phyloP scores from a whole-genome alignment of 257 asterid genomes.

The Verbascum thapsus region DNA sequence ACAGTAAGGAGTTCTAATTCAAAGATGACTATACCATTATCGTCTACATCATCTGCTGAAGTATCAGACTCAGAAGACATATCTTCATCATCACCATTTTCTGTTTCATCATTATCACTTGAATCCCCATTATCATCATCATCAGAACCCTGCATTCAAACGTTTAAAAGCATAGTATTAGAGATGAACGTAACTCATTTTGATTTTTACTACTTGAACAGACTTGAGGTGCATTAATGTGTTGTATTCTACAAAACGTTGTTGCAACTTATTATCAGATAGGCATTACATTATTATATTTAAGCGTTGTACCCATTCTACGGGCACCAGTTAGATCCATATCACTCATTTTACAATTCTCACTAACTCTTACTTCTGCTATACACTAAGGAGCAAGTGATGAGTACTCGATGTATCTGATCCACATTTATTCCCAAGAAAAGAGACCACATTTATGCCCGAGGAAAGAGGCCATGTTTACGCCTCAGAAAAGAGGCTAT shows the following conservation, averaged over 20 bases:
- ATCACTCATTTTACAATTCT: neutral
- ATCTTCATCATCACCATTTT: constrained; percentile 31
- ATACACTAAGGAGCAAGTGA: neutral
- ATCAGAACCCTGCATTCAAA: constrained; percentile 67
- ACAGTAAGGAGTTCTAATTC: neutral
- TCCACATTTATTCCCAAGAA: neutral
- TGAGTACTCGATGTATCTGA: neutral
- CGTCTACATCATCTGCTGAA: constrained; percentile 54
- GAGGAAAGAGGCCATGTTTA: neutral
- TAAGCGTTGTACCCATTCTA: too few species aligned
- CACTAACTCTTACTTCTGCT: neutral
- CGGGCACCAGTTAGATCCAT: neutral
- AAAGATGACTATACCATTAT: constrained; percentile 34
- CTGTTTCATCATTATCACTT: constrained; percentile 25
- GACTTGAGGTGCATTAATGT: neutral
- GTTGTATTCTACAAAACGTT: neutral
- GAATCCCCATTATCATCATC: constrained; percentile 32
- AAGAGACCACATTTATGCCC: neutral
- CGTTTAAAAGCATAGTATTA: constrained; percentile 3
- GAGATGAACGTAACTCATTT: neutral
- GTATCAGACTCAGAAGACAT: constrained; percentile 37
- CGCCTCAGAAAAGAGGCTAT: neutral
- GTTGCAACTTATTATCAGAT: neutral
- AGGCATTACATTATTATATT: neutral
- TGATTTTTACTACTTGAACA: neutral